Evolutionary conservation across 1,284 basidiomycete genomes (phyloP).

Genomic region (Boletus calvinii): DNA sequence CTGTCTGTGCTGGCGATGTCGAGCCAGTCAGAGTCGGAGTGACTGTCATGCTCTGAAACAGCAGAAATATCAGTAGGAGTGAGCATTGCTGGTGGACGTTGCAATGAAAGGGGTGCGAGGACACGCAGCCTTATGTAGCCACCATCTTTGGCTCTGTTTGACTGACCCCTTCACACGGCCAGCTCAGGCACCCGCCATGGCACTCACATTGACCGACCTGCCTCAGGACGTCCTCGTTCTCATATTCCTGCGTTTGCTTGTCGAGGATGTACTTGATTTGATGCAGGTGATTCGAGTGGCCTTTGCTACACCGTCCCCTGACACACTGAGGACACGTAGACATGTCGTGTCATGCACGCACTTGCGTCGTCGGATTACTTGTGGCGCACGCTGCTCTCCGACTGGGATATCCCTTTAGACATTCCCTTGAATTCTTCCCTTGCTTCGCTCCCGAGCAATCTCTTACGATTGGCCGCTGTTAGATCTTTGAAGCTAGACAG

Average conservation of each 20-base stretch:
- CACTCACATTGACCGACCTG: constrained; percentile 27
- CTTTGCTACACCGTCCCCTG: not conserved
- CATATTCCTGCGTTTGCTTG: constrained; percentile 32
- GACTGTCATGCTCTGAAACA: constrained; percentile 59
- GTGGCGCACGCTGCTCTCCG: constrained; percentile 21
- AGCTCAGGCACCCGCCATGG: constrained; percentile 3
- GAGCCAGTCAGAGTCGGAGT: constrained; percentile 79
- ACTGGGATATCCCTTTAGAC: constrained; percentile 37
- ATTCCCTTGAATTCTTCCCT: constrained; percentile 31
- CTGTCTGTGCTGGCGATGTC: constrained; percentile 62
- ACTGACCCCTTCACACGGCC: constrained; percentile 6
- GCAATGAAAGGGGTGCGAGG: constrained; percentile 31
- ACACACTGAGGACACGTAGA: constrained; percentile 41
- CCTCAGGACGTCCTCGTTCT: constrained; percentile 43
- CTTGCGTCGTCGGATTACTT: constrained; percentile 25
- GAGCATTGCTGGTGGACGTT: constrained; percentile 34
- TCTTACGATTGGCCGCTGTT: constrained; percentile 39
- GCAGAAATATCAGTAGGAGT: constrained; percentile 35
- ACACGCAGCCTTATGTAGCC: constrained; percentile 23
- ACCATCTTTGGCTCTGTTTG: constrained; percentile 32
- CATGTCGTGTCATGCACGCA: constrained; percentile 53
- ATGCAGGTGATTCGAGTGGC: constrained; percentile 41
- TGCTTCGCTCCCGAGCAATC: constrained; percentile 30
- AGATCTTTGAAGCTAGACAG: constrained; percentile 49
- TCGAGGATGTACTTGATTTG: constrained; percentile 46